Evolutionary conservation across 345 rosid genomes (phyloP).

Genomic region (Turritis glabra): DNA sequence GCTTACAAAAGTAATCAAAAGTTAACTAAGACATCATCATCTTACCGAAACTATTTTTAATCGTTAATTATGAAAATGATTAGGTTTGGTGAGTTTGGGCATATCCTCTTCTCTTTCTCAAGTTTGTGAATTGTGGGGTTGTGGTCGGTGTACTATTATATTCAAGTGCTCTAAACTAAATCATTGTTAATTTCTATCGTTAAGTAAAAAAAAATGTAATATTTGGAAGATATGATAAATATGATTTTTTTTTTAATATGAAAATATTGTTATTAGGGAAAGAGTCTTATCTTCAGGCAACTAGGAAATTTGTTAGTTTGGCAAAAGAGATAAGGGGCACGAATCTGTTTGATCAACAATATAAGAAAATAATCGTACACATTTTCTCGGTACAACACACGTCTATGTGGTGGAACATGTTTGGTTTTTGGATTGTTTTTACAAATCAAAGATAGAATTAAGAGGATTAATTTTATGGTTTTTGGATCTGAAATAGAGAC

Average conservation of each 20-base stretch:
- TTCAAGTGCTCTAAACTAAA: not conserved
- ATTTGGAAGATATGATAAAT: too few relatives aligned
- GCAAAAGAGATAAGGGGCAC: not conserved
- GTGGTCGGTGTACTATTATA: conserved; percentile 32
- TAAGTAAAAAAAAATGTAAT: not conserved
- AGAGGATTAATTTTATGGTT: not conserved
- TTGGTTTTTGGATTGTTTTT: not conserved
- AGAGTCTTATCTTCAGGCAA: not conserved
- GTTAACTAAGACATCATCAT: not conserved
- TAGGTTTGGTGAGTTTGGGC: conserved; percentile 21
- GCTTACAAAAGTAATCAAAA: not conserved
- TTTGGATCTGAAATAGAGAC: not conserved
- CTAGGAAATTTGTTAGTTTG: not conserved
- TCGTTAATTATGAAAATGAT: conserved; percentile 23
- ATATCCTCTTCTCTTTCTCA: not conserved
- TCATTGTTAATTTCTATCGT: not conserved
- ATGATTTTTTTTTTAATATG: not conserved
- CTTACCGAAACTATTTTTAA: not conserved
- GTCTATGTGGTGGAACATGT: not conserved
- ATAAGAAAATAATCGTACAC: not conserved
- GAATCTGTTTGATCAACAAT: not conserved
- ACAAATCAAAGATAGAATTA: not conserved
- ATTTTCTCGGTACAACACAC: not conserved
- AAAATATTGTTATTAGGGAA: not conserved
- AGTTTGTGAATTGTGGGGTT: conserved; percentile 11